These are phyloP conservation scores for Backusella psychrophila DNA, from an alignment of 192 early-diverging fungal species.

Conservation along the genomic window DNA sequence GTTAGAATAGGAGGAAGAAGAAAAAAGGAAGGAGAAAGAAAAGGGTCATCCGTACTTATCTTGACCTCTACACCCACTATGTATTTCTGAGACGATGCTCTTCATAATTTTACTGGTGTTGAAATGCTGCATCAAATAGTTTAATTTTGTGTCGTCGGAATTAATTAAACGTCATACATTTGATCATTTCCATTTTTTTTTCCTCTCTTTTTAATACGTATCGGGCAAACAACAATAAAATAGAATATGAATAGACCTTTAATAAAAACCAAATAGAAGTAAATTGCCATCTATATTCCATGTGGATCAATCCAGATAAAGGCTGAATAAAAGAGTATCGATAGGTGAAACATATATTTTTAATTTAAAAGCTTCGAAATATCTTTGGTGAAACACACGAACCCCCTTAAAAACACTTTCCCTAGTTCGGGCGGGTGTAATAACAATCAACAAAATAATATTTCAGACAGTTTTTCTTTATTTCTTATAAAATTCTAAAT, in stretches of 20 bases:
- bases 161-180: neutral
- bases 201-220: neutral
- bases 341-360: neutral
- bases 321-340: neutral
- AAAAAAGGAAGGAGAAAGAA: neutral
- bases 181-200: neutral
- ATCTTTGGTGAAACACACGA: neutral
- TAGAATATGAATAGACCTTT: neutral
- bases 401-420: slow-evolving; percentile 3
- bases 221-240: neutral
- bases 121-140: neutral
- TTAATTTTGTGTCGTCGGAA: neutral
- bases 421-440: neutral
- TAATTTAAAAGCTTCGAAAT: neutral
- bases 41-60: neutral
- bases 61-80: neutral
- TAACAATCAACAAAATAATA: slow-evolving; percentile 5
- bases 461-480: neutral
- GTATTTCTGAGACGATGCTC: neutral
- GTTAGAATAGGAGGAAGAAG: neutral
- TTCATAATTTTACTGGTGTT: neutral
- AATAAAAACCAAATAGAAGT: neutral
- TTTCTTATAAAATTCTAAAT: slow-evolving; percentile 3
- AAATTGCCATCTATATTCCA: neutral
- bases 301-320: neutral